Evolutionary conservation across 2,329 filamentous ascomycete species (phyloP), one percentile per base, ranked within the genome.

Genomic region (Colletotrichum liriopes): DNA sequence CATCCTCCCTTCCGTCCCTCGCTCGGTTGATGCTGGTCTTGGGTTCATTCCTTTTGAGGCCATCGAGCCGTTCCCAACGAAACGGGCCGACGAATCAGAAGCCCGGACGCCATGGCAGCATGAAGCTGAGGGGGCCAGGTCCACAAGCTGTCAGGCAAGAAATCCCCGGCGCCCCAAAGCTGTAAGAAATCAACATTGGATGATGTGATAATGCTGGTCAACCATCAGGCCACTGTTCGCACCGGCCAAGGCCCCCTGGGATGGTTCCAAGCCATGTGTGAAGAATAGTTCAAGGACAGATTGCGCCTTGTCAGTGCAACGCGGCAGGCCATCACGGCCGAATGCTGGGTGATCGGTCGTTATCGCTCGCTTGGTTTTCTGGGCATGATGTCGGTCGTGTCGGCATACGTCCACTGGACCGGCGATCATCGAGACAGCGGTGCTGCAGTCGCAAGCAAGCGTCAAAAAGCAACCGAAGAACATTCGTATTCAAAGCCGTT

Each of bases 161-260:
- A 71, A 70, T 66, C 67, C 61, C 71, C 56, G 55, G 43, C 61
- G 56, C 66, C 71, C 66, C 67, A 61, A 64, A 69, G 37, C 69
- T 72, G 71, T 66, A 71, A 71, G 67, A 73, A 65, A 61, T 61
- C 54, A 58, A 65, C 55, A 58, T 65, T 71, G 41, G 47, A 73
- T 66, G 67, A 71, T 71, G 60, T 73, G 70, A 73, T 71, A 26
- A 65, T 65, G 66, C 60, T 65, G 39, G 68, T 52, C 37, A 32
- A 8, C 59, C n/a, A 65, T 73, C 70, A 70, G 66, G 47, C 66
- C 70, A 73, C 61, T 39, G 12, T 23, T 23, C 41, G 41, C 12
- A 37, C 49, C 29, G 43, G 39, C 39, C 23, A 26, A 20, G 37
- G 12, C 16, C 23, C 54, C 59, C 39, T 43, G 35, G 11, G 45